Evolutionary conservation across 768 basidiomycete species (phyloP).

Genomic region (Panus rudis): DNA sequence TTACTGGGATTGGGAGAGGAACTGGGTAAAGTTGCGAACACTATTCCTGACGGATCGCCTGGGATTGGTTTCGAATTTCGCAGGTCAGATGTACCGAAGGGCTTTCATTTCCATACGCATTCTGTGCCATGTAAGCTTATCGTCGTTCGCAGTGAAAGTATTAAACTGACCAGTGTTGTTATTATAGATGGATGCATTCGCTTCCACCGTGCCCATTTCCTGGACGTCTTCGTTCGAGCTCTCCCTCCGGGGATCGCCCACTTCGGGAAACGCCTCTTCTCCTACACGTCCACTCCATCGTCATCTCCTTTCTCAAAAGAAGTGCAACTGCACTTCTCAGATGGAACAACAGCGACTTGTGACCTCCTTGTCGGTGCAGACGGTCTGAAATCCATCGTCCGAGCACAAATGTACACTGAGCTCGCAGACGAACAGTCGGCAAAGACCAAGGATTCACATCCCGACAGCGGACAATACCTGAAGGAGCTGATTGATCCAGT

Average conservation of each 20-base stretch:
- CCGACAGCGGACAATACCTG: no score
- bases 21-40: background rate
- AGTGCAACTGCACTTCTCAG: constrained; percentile 28
- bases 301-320: no score
- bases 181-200: constrained; percentile 15
- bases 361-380: constrained; percentile 39
- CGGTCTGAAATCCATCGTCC: constrained; percentile 33
- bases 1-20: background rate
- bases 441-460: constrained; percentile 22
- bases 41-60: constrained; percentile 17
- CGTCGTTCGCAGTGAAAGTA: background rate
- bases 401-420: constrained; percentile 20
- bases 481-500: constrained; percentile 33
- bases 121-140: background rate
- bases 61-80: background rate
- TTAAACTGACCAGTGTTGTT: background rate
- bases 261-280: constrained; percentile 23
- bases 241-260: constrained; percentile 13
- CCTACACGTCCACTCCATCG: constrained; percentile 12
- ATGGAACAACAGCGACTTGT: constrained; percentile 28
- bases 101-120: background rate
- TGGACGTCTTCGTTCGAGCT: background rate
- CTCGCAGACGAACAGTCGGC: constrained; percentile 6
- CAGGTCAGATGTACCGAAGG: background rate
- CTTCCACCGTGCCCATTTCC: background rate